phyloP scores from a whole-genome alignment of 2,329 filamentous ascomycete species.

The Ampelomyces quisqualis region DNA sequence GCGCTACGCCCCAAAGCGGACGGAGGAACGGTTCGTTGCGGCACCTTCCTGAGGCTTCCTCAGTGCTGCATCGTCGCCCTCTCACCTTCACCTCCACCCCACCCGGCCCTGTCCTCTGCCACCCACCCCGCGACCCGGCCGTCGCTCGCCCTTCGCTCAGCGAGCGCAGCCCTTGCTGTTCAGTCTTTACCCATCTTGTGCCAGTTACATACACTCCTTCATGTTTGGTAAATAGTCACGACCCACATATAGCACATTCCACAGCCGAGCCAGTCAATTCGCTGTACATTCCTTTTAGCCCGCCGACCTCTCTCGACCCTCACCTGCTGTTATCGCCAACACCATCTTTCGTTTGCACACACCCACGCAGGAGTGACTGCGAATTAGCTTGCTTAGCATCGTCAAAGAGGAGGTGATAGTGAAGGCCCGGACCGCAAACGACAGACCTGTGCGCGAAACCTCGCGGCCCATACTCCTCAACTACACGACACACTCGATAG shows the following conservation, averaged over 20 bases:
- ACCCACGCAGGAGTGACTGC: too few species aligned
- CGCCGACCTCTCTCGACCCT: constrained; percentile 26
- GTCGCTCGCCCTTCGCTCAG: constrained; percentile 45
- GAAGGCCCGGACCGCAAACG: constrained; percentile 5
- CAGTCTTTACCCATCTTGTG: constrained; percentile 39
- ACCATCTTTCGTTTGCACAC: constrained; percentile 21
- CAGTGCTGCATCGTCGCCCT: too few species aligned
- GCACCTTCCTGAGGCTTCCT: too few species aligned
- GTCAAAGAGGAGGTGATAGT: constrained; percentile 13
- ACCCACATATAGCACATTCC: constrained; percentile 29
- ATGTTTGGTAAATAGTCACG: constrained; percentile 33
- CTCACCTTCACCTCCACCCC: constrained; percentile 20
- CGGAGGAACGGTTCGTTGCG: constrained; percentile 14
- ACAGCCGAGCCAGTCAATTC: constrained; percentile 14
- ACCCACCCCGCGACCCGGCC: constrained; percentile 41
- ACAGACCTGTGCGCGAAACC: background rate
- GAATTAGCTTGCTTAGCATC: constrained; percentile 4
- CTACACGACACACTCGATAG: constrained; percentile 1
- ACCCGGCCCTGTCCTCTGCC: constrained; percentile 12
- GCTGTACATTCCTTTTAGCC: constrained; percentile 35
- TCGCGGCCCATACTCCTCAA: background rate
- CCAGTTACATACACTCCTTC: constrained; percentile 34
- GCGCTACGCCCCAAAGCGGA: constrained; percentile 21
- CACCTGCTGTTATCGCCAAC: constrained; percentile 22
- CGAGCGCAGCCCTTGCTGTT: constrained; percentile 39